A percentile compares a stretch with the other conserved stretches of the same genome.
Conservation (phyloP, 2,329 filamentous ascomycete genomes). For the Pyrenochaeta sp. region DNA sequence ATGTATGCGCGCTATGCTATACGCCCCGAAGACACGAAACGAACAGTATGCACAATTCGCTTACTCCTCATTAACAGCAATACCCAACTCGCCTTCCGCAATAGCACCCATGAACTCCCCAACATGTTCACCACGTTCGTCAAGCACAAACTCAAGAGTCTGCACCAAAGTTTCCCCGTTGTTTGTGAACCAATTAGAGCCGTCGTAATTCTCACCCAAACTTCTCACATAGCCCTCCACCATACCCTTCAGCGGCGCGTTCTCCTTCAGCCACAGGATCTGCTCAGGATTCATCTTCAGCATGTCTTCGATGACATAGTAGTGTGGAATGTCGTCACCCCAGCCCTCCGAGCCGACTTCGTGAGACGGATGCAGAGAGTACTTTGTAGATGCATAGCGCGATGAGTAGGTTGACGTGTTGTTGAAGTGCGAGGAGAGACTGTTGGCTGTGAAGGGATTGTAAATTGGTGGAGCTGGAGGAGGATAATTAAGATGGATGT, state of each 20-base stretch:
- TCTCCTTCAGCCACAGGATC: conserved; percentile 65
- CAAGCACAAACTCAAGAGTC: conserved; percentile 65
- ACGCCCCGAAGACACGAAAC: not conserved
- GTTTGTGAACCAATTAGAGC: conserved; percentile 64
- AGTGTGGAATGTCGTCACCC: conserved; percentile 70
- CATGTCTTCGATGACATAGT: conserved; percentile 71
- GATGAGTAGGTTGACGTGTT: conserved; percentile 43
- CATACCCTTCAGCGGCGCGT: conserved; percentile 64
- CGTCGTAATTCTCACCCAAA: conserved; percentile 53
- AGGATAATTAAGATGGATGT: conserved; percentile 61
- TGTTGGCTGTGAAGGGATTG: conserved; percentile 39
- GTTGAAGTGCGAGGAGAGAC: conserved; percentile 50
- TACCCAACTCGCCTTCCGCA: conserved; percentile 75
- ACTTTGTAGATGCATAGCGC: conserved; percentile 56
- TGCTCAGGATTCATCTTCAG: conserved; percentile 69
- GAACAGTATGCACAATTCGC: not conserved
- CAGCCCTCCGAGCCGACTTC: conserved; percentile 68
- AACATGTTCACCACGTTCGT: conserved; percentile 62
- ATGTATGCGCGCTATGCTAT: not conserved
- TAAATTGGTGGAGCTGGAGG: conserved; percentile 42
- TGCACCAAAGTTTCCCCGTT: conserved; percentile 70
- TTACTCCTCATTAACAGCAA: conserved; percentile 52
- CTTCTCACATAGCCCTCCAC: conserved; percentile 63
- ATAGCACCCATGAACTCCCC: conserved; percentile 69
- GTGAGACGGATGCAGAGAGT: conserved; percentile 58